Percentiles rank a stretch among this genome's conserved stretches.
phyloP scores from a whole-genome alignment of 169 alveolate genomes.

The Plasmodium reichenowi region DNA sequence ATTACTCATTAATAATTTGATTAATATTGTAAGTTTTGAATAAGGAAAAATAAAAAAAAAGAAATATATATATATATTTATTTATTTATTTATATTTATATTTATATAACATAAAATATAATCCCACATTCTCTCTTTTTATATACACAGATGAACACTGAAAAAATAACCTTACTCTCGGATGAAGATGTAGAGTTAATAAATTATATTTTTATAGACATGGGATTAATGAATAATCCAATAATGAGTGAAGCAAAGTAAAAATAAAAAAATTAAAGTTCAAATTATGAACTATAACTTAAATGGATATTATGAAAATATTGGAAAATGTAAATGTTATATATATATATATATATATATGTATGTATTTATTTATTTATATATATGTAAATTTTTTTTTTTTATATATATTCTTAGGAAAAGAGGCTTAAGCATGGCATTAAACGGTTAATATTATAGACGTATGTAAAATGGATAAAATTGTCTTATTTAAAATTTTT shows the following conservation, averaged over 20 bases:
- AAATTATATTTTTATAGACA: constrained; percentile 74
- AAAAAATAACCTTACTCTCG: constrained; percentile 27
- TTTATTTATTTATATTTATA: neutral
- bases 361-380: neutral
- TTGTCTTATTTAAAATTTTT: no score
- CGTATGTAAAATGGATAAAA: no score
- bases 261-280: constrained; percentile 1
- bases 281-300: neutral
- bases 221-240: constrained; percentile 63
- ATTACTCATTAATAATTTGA: constrained; percentile 5
- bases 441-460: neutral
- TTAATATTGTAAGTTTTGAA: constrained; percentile 26
- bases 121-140: neutral
- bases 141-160: constrained; percentile 26
- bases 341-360: no score
- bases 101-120: neutral
- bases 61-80: neutral
- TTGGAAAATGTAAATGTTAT: neutral
- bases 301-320: neutral
- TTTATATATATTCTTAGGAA: constrained; percentile 10
- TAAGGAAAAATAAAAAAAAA: neutral
- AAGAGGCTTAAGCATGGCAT: constrained; percentile 44
- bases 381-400: neutral
- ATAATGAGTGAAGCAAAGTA: constrained; percentile 70
- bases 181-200: constrained; percentile 71